Evolutionary conservation across 352 stramenopile species (phyloP).

Genomic region (Globisporangium ultimum): DNA sequence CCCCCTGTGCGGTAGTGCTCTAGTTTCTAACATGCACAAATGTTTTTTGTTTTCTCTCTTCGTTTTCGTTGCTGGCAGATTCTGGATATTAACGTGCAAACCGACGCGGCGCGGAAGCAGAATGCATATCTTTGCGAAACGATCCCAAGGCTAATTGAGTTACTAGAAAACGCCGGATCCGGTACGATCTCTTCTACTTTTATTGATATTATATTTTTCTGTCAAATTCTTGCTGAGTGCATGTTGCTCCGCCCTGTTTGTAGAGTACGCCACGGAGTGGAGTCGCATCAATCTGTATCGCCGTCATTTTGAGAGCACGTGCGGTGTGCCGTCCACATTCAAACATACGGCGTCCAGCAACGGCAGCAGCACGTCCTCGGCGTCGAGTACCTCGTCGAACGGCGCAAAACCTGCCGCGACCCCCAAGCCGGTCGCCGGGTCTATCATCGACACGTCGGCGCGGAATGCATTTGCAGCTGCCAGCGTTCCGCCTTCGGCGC

Average conservation of each 20-base stretch:
- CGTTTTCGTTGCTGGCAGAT: constrained; percentile 22
- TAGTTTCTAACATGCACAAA: background rate
- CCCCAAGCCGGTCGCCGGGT: constrained; percentile 11
- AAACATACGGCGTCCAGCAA: constrained; percentile 26
- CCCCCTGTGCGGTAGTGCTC: background rate
- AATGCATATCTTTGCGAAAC: constrained; percentile 64
- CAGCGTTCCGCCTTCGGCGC: background rate
- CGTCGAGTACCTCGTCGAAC: background rate
- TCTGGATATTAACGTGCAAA: constrained; percentile 71
- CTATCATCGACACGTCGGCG: constrained; percentile 13
- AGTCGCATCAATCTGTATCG: constrained; percentile 76
- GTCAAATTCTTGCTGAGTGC: too few relatives aligned
- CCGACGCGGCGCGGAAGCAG: constrained; percentile 54
- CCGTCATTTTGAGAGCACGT: constrained; percentile 76
- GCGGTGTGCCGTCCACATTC: constrained; percentile 49
- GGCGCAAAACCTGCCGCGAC: background rate
- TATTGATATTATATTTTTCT: too few relatives aligned
- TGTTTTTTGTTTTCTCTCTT: too few relatives aligned
- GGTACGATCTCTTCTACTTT: constrained; percentile 22
- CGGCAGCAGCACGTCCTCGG: constrained; percentile 1
- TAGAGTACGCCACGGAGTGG: constrained; percentile 69
- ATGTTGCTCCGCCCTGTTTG: background rate
- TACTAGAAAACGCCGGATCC: constrained; percentile 58
- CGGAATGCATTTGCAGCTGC: constrained; percentile 16
- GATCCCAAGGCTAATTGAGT: constrained; percentile 54